Evolutionary conservation across 306 rosid species (phyloP).

Genomic region (Dalbergia cochinchinensis): DNA sequence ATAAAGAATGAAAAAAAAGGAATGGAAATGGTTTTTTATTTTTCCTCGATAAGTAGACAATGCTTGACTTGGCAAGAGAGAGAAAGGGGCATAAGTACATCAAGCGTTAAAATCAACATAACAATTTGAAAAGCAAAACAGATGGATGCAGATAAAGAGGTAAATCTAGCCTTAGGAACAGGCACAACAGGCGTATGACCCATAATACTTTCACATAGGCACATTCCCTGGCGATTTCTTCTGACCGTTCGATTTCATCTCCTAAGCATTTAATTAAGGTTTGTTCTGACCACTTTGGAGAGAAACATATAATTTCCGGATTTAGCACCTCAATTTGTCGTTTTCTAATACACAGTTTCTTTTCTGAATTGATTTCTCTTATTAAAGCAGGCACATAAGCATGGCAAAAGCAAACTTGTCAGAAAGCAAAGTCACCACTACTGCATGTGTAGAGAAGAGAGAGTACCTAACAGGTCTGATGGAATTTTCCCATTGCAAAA

Average conservation of each 20-base stretch:
- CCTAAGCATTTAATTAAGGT: not conserved
- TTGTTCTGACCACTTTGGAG: not conserved
- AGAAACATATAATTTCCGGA: not conserved
- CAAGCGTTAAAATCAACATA: no score
- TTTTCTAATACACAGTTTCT: not conserved
- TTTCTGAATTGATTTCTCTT: not conserved
- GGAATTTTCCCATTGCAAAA: conserved; percentile 60
- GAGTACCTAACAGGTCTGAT: conserved; percentile 47
- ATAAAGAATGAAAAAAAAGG: not conserved
- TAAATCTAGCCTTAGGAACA: no score
- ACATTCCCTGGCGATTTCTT: not conserved
- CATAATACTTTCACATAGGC: no score
- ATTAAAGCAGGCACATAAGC: not conserved
- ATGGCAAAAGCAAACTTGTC: not conserved
- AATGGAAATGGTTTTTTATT: not conserved
- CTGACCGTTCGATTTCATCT: not conserved
- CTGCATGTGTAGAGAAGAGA: not conserved
- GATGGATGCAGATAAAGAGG: no score
- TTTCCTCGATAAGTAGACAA: no score
- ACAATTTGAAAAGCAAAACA: no score
- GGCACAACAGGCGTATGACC: no score
- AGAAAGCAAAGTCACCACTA: not conserved
- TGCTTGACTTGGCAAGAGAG: no score
- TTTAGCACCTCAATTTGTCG: not conserved
- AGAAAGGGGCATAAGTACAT: no score